Evolutionary conservation across 116 monocot species (phyloP).

Genomic region (Thalassia testudinum): DNA sequence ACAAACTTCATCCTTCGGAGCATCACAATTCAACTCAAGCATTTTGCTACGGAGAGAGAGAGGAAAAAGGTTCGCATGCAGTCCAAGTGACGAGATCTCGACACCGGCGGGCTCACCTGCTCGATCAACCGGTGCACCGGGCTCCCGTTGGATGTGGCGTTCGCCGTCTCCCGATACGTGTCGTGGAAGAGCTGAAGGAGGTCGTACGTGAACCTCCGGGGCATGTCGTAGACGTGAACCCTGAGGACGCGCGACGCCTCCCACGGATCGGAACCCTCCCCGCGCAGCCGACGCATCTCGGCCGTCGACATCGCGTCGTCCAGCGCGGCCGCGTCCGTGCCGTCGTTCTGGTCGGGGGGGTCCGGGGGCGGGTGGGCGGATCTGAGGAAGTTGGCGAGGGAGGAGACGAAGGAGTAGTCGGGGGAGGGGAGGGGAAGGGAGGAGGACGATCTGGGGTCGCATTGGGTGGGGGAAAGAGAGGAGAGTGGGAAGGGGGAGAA

Average conservation of each 20-base stretch:
- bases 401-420: slow-evolving; percentile 52
- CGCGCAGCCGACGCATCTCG: slow-evolving; percentile 16
- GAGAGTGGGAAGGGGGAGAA: background rate
- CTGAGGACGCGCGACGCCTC: slow-evolving; percentile 19
- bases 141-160: slow-evolving; percentile 89
- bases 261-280: slow-evolving; percentile 14
- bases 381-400: slow-evolving; percentile 53
- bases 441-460: slow-evolving; percentile 1
- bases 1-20: too few species aligned
- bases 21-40: too few species aligned
- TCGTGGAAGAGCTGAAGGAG: slow-evolving; percentile 54
- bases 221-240: slow-evolving; percentile 97
- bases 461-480: slow-evolving; percentile 1
- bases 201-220: slow-evolving; percentile 82
- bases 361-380: background rate
- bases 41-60: background rate
- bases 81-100: too few species aligned
- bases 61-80: slow-evolving; percentile 11
- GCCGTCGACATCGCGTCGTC: slow-evolving; percentile 29
- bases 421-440: slow-evolving; percentile 3
- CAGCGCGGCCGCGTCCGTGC: slow-evolving; percentile 11
- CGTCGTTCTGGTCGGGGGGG: background rate
- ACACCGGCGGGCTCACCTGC: slow-evolving; percentile 29
- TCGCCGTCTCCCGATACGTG: slow-evolving; percentile 56
- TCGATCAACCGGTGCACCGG: slow-evolving; percentile 91